Evolutionary conservation across 2,329 filamentous ascomycete species (phyloP).

Genomic region (Endoconidiophora laricicola): DNA sequence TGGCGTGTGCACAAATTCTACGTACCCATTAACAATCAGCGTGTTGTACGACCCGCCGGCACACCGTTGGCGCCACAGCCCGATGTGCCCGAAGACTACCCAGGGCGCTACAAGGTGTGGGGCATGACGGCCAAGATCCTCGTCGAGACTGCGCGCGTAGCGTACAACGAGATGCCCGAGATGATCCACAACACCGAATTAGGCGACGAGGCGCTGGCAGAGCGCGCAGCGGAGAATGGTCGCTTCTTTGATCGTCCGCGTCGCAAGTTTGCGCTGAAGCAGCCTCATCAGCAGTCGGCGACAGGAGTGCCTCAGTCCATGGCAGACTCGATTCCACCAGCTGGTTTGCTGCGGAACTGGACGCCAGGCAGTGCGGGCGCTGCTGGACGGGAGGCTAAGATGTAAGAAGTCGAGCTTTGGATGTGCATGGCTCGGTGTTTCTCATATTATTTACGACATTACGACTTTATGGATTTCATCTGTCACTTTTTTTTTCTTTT

Average conservation of each 20-base stretch:
- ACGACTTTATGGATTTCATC: too few species aligned
- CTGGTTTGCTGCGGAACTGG: conserved; percentile 5
- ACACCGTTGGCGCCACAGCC: conserved; percentile 13
- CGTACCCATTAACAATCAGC: conserved; percentile 60
- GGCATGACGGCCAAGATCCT: conserved; percentile 88
- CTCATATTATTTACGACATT: too few species aligned
- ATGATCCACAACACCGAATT: conserved; percentile 51
- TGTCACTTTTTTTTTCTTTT: too few species aligned
- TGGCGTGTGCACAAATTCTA: conserved; percentile 89
- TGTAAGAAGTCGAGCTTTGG: conserved; percentile 2
- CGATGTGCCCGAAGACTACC: conserved; percentile 21
- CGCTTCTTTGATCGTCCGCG: conserved; percentile 21
- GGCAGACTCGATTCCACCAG: neutral
- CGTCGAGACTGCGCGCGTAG: conserved; percentile 72
- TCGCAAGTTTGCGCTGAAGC: neutral
- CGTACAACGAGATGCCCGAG: conserved; percentile 66
- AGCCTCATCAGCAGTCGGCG: neutral
- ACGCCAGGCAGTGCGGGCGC: neutral
- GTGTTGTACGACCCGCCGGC: conserved; percentile 41
- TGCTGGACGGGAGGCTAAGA: conserved; percentile 10
- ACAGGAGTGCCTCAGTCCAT: neutral
- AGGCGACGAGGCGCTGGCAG: conserved; percentile 37
- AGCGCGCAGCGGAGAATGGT: conserved; percentile 28
- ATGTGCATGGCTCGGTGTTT: too few species aligned
- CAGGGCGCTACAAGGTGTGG: conserved; percentile 64